Evolutionary conservation across 176 grass and related monocot species (phyloP), one percentile per base, ranked within the genome.

Genomic region (Oryza coarctata): DNA sequence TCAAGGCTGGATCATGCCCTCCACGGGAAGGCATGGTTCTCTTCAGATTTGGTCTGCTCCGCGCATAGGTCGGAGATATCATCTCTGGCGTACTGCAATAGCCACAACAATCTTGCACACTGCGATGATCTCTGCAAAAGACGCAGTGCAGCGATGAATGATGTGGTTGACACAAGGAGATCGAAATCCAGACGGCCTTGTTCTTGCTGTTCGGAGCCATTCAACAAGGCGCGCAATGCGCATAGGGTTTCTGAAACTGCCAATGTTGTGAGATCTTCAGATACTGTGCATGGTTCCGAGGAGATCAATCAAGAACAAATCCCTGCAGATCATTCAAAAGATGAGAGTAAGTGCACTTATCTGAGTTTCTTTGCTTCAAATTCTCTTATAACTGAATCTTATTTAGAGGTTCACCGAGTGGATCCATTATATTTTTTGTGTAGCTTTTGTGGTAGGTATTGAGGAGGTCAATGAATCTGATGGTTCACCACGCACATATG

Each of bases 11-110:
- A 90, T 65, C 65, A 77, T n/a, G 77, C 40, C 33, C 77, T 94
- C 27, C 87, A 92, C 41, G 87, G 82, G 62, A 88, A 83, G 73
- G 33, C 90, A 28, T 94, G 90, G 78, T 94, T 91, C 83, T 89
- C 87, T n/a, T 39, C 20, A 18, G 70, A 93, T 80, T 80, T 89
- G 32, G 79, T 98, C 13, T 98, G 95, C 25, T 18, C 84, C 5
- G 52, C 22, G 0, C 95, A 98, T 73, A 84, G 75, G 29, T 68
- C 31, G 9, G 92, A 94, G 84, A 83, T 98, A 35, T 88, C 95
- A 20, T 89, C 85, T 12, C 32, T 95, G 79, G 71, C 85, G 23
- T 88, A 85, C 63, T 98, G 92, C 82, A 81, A 34, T 63, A 84
- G 29, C 65, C 96, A 98, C 61, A 33, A 18, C 25, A 89, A 85